Evolutionary conservation across 2,329 filamentous ascomycete genomes (phyloP).

Genomic region (Orbilia quercus): DNA sequence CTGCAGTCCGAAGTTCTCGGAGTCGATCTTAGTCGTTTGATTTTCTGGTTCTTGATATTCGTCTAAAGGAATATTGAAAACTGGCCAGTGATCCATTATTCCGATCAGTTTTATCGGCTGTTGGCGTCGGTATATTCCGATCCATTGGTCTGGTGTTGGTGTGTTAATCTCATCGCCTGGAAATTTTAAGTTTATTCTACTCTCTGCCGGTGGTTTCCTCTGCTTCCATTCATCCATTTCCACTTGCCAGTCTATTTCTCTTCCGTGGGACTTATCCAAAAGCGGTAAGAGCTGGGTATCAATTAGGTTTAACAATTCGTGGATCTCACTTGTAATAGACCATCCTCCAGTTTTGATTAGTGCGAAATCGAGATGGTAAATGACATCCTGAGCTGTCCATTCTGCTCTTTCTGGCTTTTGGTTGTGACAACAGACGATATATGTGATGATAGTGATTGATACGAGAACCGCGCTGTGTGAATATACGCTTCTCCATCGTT

Average conservation of each 20-base stretch:
- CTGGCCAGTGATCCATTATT: slow-evolving; percentile 36
- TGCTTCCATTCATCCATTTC: background rate
- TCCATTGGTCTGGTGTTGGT: slow-evolving; percentile 23
- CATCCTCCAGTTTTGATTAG: slow-evolving; percentile 47
- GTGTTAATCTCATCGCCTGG: slow-evolving; percentile 3
- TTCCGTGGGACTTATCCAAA: slow-evolving; percentile 14
- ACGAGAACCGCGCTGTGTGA: slow-evolving; percentile 25
- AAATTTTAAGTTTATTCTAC: background rate
- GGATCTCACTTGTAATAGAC: slow-evolving; percentile 26
- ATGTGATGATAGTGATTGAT: slow-evolving; percentile 13
- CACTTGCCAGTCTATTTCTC: slow-evolving; percentile 3
- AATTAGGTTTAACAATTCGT: slow-evolving; percentile 22
- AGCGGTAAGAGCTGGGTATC: slow-evolving; percentile 23
- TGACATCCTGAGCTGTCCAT: slow-evolving; percentile 41
- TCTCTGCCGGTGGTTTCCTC: background rate
- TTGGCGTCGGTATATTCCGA: slow-evolving; percentile 28
- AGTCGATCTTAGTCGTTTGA: background rate
- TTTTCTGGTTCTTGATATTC: background rate
- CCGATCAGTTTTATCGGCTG: slow-evolving; percentile 25
- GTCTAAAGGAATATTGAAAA: slow-evolving; percentile 24
- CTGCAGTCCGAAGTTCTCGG: background rate
- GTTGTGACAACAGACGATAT: slow-evolving; percentile 1
- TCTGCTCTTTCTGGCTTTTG: background rate
- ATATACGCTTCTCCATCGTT: slow-evolving; percentile 43
- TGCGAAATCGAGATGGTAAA: slow-evolving; percentile 52